Evolutionary conservation across 192 early-diverging fungal species (phyloP).

Genomic region (Ambispora gerdemannii): DNA sequence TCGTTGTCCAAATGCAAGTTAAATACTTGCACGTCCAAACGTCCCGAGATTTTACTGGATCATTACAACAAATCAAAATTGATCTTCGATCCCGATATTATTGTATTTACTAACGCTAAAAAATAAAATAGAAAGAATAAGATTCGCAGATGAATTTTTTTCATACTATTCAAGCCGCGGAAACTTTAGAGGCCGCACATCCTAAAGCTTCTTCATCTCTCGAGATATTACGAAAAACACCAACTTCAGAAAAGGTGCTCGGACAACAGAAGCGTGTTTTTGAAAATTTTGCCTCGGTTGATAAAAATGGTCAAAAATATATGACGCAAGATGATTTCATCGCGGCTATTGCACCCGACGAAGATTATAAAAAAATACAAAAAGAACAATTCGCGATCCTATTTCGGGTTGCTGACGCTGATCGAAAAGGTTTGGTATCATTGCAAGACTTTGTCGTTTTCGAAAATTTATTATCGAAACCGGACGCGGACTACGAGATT

Average conservation of each 20-base stretch:
- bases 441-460: conserved; percentile 64
- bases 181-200: neutral
- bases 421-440: conserved; percentile 46
- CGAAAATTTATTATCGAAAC: conserved; percentile 55
- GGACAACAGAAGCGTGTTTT: conserved; percentile 45
- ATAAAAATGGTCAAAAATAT: conserved; percentile 48
- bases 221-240: neutral
- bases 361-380: conserved; percentile 55
- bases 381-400: conserved; percentile 56
- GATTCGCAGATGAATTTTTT: neutral
- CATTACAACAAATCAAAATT: too few relatives aligned
- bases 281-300: conserved; percentile 48
- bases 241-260: neutral
- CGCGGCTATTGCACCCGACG: conserved; percentile 51
- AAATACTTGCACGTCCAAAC: too few relatives aligned
- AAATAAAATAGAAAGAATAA: too few relatives aligned
- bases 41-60: too few relatives aligned
- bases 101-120: too few relatives aligned
- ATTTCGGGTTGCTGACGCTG: conserved; percentile 58
- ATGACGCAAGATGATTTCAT: conserved; percentile 63
- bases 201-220: neutral
- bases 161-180: neutral
- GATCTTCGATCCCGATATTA: too few relatives aligned
- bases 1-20: too few relatives aligned
- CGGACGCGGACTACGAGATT: conserved; percentile 73